Evolutionary conservation across 192 early-diverging fungal genomes (phyloP), one percentile per base, ranked within the genome.

Genomic region (Coemansia sp.): DNA sequence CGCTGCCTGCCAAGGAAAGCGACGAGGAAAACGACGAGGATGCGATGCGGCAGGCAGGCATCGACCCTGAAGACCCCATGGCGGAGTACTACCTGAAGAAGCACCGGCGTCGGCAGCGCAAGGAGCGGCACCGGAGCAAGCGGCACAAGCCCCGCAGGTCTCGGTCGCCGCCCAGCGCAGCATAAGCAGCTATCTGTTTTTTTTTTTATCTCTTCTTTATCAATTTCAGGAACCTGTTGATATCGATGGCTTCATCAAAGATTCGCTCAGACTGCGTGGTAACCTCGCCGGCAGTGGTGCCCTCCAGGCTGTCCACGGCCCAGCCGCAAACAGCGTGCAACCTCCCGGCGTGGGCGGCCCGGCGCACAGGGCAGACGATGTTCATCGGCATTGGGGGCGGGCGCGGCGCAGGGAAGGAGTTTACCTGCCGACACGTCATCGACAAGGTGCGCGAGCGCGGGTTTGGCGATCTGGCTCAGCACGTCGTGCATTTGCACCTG

Each of bases 11-110:
- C 10, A 62, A 58, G 38, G 70, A 59, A 4, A 44, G 57, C 18
- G 64, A 64, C 10, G 65, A 58, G 38, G 70, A 59, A 4, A 44
- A 56, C 18, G 64, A 69, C 14, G 62, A 76, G 51, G 62, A 15
- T 34, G 45, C 71, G 12, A 70, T 82, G 60, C 69, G 60, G 20
- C 67, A 72, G 39, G 71, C 80, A 26, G 81, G 84, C 6, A 76
- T 88, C 39, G 84, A 87, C 52, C 75, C 83, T 3, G 85, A 88
- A 43, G 83, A 87, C 42, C 85, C 88, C 1, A 91, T 91, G 90
- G 82, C 84, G 6, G 79, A 63, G 10, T 90, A 86, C 50, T 66
- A 89, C 15, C 71, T 83, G 59, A 75, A 85, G 37, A 87, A 87
- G 50, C 56, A 81, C 34, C 82, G 76, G 60, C 85, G 87, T 45